Evolutionary conservation across 208 protist genomes (phyloP).

Genomic region (Leishmania mexicana): DNA sequence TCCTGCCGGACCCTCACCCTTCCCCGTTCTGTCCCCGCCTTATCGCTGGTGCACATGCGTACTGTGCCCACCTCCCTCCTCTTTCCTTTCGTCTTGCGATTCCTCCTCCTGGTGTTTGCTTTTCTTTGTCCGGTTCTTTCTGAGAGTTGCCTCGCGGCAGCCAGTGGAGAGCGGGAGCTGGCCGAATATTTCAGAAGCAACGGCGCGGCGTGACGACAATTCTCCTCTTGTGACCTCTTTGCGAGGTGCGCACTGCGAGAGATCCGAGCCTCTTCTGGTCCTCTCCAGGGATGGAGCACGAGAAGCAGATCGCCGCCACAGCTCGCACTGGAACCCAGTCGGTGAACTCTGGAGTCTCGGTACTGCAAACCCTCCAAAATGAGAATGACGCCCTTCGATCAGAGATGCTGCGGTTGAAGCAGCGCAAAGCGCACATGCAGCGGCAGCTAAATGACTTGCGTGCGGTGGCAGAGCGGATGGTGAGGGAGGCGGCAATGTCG

Average conservation of each 20-base stretch:
- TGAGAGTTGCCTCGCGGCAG: background rate
- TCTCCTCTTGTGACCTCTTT: background rate
- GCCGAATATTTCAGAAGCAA: background rate
- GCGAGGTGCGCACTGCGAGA: background rate
- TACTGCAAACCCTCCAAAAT: slow-evolving; percentile 45
- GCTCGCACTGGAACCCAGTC: slow-evolving; percentile 10
- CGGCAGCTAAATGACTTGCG: slow-evolving; percentile 31
- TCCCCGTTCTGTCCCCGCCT: background rate
- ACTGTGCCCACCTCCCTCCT: background rate
- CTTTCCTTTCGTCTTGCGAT: background rate
- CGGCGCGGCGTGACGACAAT: background rate
- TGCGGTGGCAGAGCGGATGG: slow-evolving; percentile 16
- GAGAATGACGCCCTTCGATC: slow-evolving; percentile 68
- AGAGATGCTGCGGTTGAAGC: slow-evolving; percentile 43
- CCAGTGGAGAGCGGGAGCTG: background rate
- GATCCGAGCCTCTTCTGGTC: background rate
- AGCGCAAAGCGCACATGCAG: slow-evolving; percentile 27
- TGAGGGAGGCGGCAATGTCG: slow-evolving; percentile 13
- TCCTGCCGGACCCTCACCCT: background rate
- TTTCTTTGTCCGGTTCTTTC: background rate
- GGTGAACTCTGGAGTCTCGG: background rate
- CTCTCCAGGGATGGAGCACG: slow-evolving; percentile 13
- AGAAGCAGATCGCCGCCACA: background rate
- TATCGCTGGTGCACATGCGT: background rate
- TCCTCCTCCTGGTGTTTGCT: background rate